Conservation (phyloP, 805 yeast genomes). For the Nakazawaea ernobii region DNA sequence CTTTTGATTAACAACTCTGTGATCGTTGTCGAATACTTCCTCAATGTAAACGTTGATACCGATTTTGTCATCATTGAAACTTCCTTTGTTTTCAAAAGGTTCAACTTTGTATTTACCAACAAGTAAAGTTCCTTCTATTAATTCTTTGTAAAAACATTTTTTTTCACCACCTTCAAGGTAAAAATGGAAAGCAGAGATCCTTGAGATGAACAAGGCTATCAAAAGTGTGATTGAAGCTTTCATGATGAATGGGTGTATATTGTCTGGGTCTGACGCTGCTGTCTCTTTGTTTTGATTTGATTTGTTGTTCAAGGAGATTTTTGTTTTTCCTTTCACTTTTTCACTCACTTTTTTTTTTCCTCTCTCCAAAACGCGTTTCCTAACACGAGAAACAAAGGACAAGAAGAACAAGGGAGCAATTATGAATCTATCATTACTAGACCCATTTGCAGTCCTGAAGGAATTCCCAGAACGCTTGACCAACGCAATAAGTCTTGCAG, state of each 20-base stretch:
- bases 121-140: slow-evolving; percentile 42
- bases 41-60: slow-evolving; percentile 21
- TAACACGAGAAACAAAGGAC: not conserved
- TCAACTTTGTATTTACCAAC: slow-evolving; percentile 46
- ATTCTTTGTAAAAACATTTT: slow-evolving; percentile 52
- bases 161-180: slow-evolving; percentile 46
- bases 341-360: not conserved
- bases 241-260: not conserved
- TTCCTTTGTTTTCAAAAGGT: slow-evolving; percentile 25
- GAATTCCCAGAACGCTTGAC: slow-evolving; percentile 87
- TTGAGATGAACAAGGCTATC: slow-evolving; percentile 12
- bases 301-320: not conserved
- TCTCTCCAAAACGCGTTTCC: not conserved
- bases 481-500: slow-evolving; percentile 61
- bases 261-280: too few relatives aligned
- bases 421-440: slow-evolving; percentile 80
- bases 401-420: not conserved
- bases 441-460: slow-evolving; percentile 86
- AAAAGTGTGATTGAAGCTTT: not conserved
- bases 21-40: slow-evolving; percentile 79
- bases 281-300: not conserved
- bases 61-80: slow-evolving; percentile 7
- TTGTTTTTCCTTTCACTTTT: not conserved
- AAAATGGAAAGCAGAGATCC: slow-evolving; percentile 38
- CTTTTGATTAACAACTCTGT: slow-evolving; percentile 67